Conservation (phyloP, 2,329 filamentous ascomycete genomes). For the Claviceps africana region DNA sequence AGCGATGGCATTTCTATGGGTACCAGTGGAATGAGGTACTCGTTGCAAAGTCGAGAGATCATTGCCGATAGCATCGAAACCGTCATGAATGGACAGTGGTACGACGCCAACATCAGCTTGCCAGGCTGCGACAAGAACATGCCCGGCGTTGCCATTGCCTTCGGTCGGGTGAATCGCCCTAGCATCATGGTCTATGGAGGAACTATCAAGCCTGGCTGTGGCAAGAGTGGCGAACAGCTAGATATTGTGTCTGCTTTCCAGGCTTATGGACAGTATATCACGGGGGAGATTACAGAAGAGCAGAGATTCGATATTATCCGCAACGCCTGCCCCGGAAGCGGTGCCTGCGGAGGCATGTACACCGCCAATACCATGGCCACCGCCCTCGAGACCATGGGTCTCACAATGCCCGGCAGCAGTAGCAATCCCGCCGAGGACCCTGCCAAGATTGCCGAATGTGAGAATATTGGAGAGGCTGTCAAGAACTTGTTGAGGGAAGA, state of each 20-base stretch:
- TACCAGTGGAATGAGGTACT: constrained; percentile 92
- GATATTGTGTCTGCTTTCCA: constrained; percentile 98
- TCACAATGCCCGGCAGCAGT: constrained; percentile 71
- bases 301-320: constrained; percentile 90
- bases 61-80: constrained; percentile 98
- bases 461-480: constrained; percentile 57
- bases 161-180: constrained; percentile 87
- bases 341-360: constrained; percentile 78
- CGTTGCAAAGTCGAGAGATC: constrained; percentile 83
- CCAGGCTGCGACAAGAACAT: constrained; percentile 99
- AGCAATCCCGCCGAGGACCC: constrained; percentile 64
- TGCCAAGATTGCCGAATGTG: constrained; percentile 59
- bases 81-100: constrained; percentile 98
- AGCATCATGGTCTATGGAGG: constrained; percentile 97
- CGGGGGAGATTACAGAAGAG: constrained; percentile 81
- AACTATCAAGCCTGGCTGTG: constrained; percentile 83
- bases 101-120: constrained; percentile 92
- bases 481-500: constrained; percentile 62
- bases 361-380: constrained; percentile 92
- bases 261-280: constrained; percentile 88
- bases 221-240: constrained; percentile 58
- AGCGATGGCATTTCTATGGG: constrained; percentile 98
- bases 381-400: constrained; percentile 79
- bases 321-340: constrained; percentile 56
- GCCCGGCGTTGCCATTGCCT: constrained; percentile 83